These are phyloP conservation scores for Alternaria angustiovoidea DNA, from an alignment of 2,329 filamentous ascomycete species.

Conservation along the genomic window DNA sequence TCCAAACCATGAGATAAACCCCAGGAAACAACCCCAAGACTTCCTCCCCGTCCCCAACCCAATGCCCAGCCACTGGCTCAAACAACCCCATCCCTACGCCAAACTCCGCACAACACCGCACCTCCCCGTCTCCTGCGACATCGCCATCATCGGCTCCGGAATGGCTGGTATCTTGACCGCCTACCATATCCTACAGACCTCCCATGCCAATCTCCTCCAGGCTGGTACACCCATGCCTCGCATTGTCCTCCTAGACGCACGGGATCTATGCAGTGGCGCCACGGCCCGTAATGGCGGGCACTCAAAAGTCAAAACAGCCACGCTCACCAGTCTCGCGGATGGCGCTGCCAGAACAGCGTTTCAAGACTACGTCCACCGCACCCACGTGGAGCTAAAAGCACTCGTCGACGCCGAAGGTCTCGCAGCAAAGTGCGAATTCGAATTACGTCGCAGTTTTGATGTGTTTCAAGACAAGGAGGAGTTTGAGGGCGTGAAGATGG, in stretches of 20 bases:
- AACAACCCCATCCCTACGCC: slow-evolving; percentile 38
- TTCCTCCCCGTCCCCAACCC: slow-evolving; percentile 44
- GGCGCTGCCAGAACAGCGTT: no score
- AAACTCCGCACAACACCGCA: slow-evolving; percentile 36
- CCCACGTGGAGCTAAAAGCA: no score
- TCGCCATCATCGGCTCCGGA: not conserved
- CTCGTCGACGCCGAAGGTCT: no score
- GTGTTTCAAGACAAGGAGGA: not conserved
- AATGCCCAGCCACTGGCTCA: slow-evolving; percentile 50
- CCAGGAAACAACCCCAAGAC: slow-evolving; percentile 7
- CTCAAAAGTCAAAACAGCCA: no score
- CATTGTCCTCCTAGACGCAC: slow-evolving; percentile 1
- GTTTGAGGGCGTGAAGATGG: not conserved
- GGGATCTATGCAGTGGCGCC: not conserved
- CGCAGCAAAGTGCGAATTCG: not conserved
- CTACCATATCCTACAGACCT: not conserved
- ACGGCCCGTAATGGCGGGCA: not conserved
- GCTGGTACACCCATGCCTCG: not conserved
- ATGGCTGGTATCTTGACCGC: not conserved
- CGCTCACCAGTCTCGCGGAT: no score
- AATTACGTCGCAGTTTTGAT: not conserved
- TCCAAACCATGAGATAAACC: not conserved
- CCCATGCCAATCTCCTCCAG: not conserved
- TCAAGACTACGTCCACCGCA: no score
- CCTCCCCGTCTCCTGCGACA: slow-evolving; percentile 1